Base-by-base conservation (phyloP, 345 rosid genomes). In the Hypericum androsaemum region DNA sequence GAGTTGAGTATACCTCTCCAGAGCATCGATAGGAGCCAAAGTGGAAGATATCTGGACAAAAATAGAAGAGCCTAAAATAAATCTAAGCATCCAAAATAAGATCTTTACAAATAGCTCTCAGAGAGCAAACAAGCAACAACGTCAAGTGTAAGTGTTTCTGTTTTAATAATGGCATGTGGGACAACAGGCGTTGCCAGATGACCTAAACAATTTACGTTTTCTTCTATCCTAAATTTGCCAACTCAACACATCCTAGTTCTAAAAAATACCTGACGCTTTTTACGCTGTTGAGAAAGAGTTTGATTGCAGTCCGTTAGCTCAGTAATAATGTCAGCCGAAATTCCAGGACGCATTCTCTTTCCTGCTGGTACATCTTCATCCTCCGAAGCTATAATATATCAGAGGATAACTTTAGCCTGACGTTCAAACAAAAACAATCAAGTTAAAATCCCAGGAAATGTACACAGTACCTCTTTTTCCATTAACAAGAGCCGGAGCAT, bases 1-100 rank as follows among this genome's bases (percentile, higher is more conserved):
- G 55, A 92, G 82, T 72, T 88, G 97, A 43, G 94, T 92, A 65
- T 78, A 88, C 63, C 75, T 80, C 88, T 83, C 90, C 68, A 92
- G 43, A 60, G 69, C 82, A 55, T 80, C 85, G 58, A 72, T 28
- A 13, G 94, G 52, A 54, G 90, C 88, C 75, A 88, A 65, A 11
- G 94, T 62, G 60, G 88, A 43, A 62, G 95, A 77, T 52, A 81
- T 73, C 98, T 92, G 69, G 37, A 67, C 69, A 39, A 16, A 54
- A 7, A 46, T 12, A 22, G 41, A 36, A 28, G 46, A 41, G 10
- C 53, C 32, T 22, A 13, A 53, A 7, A 6, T 43, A 45, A 62
- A 7, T 13, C 55, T 3, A 43, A 42, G 7, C 22, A 46, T 40
- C 5, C 14, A 48, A 43, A 40, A 12, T 16, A 15, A 15, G 12